Base-by-base conservation (phyloP, 495 filamentous ascomycete genomes). In the Geopyxis carbonaria region DNA sequence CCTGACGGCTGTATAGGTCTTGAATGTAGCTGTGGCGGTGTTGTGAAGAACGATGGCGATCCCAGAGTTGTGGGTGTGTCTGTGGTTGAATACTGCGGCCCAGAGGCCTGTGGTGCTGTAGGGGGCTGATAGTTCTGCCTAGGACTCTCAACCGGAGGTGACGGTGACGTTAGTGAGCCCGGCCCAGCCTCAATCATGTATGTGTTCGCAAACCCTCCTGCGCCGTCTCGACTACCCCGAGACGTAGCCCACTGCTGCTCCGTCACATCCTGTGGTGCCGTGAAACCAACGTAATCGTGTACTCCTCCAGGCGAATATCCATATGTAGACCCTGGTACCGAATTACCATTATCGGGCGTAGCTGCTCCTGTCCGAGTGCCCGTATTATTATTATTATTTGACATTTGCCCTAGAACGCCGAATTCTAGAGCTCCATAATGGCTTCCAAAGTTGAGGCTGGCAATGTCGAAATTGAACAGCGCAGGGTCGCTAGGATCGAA, bases 361-460 rank as follows among this genome's bases (percentile, higher is more conserved):
- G 19, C 34, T 19, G 25, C 34, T 13, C 15, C 40, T 43, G n/a
- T 44, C 48, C 21, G 39, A 42, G 33, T 43, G 52, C 38, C 41
- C 40, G n/a, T 50, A 46, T 39, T 50, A 40, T 18, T 36, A 27
- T 11, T 34, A 31, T 38, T 82, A 13, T 76, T 82, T 21, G 81
- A 80, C 79, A 97, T 87, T 51, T 93, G 85, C 14, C 81, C 80
- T 3, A 97, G 72, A 72, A 93, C 92, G 15, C 81, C 75, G 52
- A 94, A 93, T 56, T 97, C 89, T 43, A 91, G 59, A 22, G 83
- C 85, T 42, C 83, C 86, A 49, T 93, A 97, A 22, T 87, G 80
- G 52, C 87, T 94, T 33, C 82, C 85, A 53, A 95, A 97, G 57
- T 93, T 93, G 49, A 93, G 67, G 34, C 83, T 83, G 23, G 89